These are phyloP conservation scores for Cryptococcus depauperatus DNA, from an alignment of 1,284 basidiomycete species.

Conservation along the genomic window DNA sequence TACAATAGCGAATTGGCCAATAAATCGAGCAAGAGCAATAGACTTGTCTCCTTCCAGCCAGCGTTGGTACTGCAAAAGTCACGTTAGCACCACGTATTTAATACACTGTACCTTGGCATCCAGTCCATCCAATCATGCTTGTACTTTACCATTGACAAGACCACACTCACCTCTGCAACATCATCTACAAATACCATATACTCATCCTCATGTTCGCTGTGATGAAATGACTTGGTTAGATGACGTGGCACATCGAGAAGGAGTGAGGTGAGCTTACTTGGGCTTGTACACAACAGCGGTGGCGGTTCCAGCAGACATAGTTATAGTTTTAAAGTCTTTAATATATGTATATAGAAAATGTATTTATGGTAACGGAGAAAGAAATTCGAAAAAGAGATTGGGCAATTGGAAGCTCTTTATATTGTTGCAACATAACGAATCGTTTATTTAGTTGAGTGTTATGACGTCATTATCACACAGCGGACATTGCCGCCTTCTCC, in stretches of 20 bases:
- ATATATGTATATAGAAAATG: not conserved
- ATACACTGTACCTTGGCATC: no score
- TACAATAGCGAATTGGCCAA: conserved; percentile 39
- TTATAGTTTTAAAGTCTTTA: conserved; percentile 2
- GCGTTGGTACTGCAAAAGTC: conserved; percentile 24
- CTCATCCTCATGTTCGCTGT: conserved; percentile 36
- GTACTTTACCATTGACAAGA: no score
- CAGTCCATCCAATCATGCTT: no score
- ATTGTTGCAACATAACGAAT: no score
- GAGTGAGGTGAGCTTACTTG: conserved; percentile 1
- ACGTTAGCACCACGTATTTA: not conserved
- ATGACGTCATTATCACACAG: no score
- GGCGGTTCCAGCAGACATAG: conserved; percentile 1
- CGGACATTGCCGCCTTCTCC: no score
- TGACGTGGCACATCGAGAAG: not conserved
- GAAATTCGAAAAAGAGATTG: not conserved
- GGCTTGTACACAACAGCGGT: conserved; percentile 27
- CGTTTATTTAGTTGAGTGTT: no score
- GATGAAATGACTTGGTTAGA: not conserved
- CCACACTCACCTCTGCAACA: conserved; percentile 29
- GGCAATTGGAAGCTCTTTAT: no score
- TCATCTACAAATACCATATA: conserved; percentile 42
- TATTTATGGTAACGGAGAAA: not conserved
- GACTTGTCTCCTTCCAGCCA: conserved; percentile 40
- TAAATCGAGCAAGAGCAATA: conserved; percentile 38